Evolutionary conservation across 805 yeast genomes (phyloP).

Genomic region (Monosporozyma unispora): DNA sequence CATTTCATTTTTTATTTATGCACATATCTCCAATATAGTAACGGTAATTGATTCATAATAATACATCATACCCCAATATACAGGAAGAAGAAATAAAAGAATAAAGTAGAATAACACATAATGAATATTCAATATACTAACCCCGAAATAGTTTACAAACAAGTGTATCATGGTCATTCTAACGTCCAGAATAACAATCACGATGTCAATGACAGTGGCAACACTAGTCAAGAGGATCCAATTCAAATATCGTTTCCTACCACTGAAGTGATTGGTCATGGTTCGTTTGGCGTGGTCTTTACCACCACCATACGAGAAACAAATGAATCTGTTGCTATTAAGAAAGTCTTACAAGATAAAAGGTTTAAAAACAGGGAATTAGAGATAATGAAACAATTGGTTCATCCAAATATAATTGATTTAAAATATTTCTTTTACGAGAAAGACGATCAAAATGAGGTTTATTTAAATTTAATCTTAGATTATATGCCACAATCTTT

Average conservation of each 20-base stretch:
- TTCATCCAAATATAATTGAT: slow-evolving; percentile 81
- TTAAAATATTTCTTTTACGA: slow-evolving; percentile 83
- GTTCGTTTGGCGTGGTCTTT: slow-evolving; percentile 98
- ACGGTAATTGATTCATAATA: not conserved
- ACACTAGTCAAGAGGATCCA: slow-evolving; percentile 5
- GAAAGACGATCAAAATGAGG: slow-evolving; percentile 43
- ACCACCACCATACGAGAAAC: slow-evolving; percentile 71
- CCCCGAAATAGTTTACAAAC: slow-evolving; percentile 23
- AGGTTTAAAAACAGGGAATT: slow-evolving; percentile 90
- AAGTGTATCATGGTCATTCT: slow-evolving; percentile 19
- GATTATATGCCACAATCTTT: slow-evolving; percentile 96
- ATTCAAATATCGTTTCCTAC: slow-evolving; percentile 64
- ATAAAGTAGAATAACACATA: not conserved
- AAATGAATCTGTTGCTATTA: slow-evolving; percentile 80
- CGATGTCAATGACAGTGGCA: not conserved
- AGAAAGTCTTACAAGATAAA: slow-evolving; percentile 92
- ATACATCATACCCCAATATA: not conserved
- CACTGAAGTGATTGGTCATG: slow-evolving; percentile 91
- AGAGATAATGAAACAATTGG: slow-evolving; percentile 86
- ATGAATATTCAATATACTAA: slow-evolving; percentile 20
- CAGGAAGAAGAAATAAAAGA: not conserved
- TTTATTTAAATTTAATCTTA: slow-evolving; percentile 79
- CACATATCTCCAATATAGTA: not conserved
- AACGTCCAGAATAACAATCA: not conserved
- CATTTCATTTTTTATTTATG: not conserved